Conservation (phyloP, 164 flowering plant genomes). For the Brasenia schreberi region DNA sequence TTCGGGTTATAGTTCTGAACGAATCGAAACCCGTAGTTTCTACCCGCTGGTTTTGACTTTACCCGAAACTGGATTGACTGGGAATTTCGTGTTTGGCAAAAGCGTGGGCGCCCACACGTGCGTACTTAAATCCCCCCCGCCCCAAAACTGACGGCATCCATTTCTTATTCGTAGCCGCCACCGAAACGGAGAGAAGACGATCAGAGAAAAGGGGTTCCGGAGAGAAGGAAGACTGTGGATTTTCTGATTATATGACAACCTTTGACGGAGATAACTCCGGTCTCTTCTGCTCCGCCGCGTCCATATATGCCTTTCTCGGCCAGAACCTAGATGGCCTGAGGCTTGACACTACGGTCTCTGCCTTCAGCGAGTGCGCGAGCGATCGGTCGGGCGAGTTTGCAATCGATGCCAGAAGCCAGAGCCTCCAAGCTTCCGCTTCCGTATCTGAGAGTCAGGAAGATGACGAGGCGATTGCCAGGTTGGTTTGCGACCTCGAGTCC, state of each 20-base stretch:
- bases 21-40: too few relatives aligned
- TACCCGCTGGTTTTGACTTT: too few relatives aligned
- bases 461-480: conserved; percentile 26
- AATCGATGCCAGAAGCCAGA: conserved; percentile 29
- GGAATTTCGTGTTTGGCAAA: too few relatives aligned
- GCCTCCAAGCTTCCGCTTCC: conserved; percentile 30
- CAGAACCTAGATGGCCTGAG: conserved; percentile 22
- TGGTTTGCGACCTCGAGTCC: conserved; percentile 47
- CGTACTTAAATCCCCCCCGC: background rate
- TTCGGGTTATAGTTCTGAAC: too few relatives aligned
- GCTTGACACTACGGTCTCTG: conserved; percentile 26
- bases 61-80: too few relatives aligned
- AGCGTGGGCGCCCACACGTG: too few relatives aligned
- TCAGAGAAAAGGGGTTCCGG: background rate
- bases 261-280: conserved; percentile 25
- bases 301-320: conserved; percentile 32
- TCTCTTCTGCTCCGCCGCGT: conserved; percentile 1
- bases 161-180: too few relatives aligned
- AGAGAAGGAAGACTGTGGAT: background rate
- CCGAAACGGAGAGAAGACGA: too few relatives aligned
- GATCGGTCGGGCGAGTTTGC: conserved; percentile 71
- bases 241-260: background rate
- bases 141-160: too few relatives aligned
- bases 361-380: conserved; percentile 76
- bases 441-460: conserved; percentile 44